Evolutionary conservation across 73 alveolate species (phyloP).

Genomic region (Paramecium octaurelia): DNA sequence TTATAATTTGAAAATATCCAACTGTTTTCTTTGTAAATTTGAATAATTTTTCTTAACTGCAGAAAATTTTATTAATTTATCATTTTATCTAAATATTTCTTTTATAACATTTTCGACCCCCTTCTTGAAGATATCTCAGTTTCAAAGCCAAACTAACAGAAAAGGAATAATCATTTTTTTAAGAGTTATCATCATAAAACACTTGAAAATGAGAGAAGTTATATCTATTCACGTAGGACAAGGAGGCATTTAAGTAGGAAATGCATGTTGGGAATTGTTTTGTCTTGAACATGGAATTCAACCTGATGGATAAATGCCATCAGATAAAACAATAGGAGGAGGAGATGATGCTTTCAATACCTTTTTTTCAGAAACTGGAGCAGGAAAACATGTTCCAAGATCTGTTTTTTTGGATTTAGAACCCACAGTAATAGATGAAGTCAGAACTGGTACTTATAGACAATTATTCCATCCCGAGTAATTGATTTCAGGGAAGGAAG

Average conservation of each 20-base stretch:
- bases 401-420: constrained; percentile 45
- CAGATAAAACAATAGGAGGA: neutral
- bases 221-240: constrained; percentile 85
- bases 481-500: neutral
- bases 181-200: constrained; percentile 19
- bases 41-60: neutral
- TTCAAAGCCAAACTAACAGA: neutral
- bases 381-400: neutral
- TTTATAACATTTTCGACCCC: neutral
- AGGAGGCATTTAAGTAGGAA: constrained; percentile 95
- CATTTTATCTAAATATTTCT: neutral
- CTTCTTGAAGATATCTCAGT: neutral
- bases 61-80: neutral
- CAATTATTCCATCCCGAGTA: neutral
- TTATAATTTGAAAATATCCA: too few relatives aligned
- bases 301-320: neutral
- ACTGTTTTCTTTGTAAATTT: neutral
- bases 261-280: constrained; percentile 98
- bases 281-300: constrained; percentile 74
- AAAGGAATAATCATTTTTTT: neutral
- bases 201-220: constrained; percentile 77
- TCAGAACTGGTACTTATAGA: constrained; percentile 54
- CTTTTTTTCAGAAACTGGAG: neutral
- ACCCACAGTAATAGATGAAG: constrained; percentile 49
- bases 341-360: neutral